These are phyloP conservation scores for Candida parachauliodes DNA, from an alignment of 805 yeast genomes.

Conservation along the genomic window DNA sequence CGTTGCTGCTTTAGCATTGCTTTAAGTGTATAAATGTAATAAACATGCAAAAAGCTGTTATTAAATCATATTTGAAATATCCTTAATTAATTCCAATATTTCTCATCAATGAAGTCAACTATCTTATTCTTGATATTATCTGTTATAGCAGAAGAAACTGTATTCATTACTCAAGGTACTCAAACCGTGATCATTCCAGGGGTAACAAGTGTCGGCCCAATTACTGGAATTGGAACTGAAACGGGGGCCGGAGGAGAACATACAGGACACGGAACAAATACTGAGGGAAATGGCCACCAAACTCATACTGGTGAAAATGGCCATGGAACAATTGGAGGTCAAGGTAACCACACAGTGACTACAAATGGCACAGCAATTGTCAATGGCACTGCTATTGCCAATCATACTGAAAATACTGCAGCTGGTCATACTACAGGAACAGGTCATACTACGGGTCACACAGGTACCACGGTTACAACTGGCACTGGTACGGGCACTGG, in stretches of 20 bases:
- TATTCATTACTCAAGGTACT: constrained; percentile 6
- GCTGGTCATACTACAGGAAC: background rate
- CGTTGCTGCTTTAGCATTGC: constrained; percentile 9
- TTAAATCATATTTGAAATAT: background rate
- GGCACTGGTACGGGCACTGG: background rate
- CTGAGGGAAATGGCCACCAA: background rate
- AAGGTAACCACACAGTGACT: background rate
- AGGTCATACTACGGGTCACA: background rate
- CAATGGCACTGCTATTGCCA: constrained; percentile 1
- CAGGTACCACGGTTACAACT: constrained; percentile 2
- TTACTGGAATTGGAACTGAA: background rate
- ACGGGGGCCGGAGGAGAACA: background rate
- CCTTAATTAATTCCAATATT: background rate
- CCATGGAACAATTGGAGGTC: background rate
- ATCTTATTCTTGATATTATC: background rate
- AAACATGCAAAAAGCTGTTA: constrained; percentile 2
- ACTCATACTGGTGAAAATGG: background rate
- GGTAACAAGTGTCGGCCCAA: background rate
- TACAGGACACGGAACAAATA: constrained; percentile 1
- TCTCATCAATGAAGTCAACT: background rate
- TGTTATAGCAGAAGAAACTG: constrained; percentile 3
- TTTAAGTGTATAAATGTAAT: constrained; percentile 1
- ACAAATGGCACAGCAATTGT: background rate
- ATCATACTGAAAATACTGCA: background rate
- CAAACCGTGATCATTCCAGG: constrained; percentile 5